phyloP scores from a whole-genome alignment of 2,329 filamentous ascomycete genomes.

The Cordyceps cicadae region DNA sequence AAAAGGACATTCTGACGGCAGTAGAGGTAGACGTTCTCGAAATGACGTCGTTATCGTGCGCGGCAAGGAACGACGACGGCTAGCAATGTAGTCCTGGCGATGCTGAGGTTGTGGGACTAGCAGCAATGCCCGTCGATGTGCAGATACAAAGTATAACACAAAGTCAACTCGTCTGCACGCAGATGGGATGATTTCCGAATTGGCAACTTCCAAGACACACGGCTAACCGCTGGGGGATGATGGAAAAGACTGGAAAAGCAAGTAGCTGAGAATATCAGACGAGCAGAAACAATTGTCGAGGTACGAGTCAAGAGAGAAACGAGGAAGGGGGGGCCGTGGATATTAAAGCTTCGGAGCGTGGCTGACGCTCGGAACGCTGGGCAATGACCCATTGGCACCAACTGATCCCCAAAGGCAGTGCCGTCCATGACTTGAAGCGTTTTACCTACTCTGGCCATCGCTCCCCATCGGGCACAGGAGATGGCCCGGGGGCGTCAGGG shows the following conservation, averaged over 20 bases:
- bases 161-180: neutral
- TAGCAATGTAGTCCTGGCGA: neutral
- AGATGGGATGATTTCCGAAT: neutral
- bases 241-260: neutral
- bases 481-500: conserved; percentile 4
- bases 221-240: neutral
- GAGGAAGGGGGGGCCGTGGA: conserved; percentile 6
- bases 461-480: neutral
- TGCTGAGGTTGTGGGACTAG: too few relatives aligned
- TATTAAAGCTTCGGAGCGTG: conserved; percentile 5
- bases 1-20: conserved; percentile 20
- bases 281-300: conserved; percentile 1
- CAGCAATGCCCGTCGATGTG: neutral
- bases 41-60: neutral
- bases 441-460: neutral
- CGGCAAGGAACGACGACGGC: neutral
- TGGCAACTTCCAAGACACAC: neutral
- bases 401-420: conserved; percentile 2
- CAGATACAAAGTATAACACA: neutral
- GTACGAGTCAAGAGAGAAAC: neutral
- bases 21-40: neutral
- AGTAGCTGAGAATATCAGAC: neutral
- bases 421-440: neutral
- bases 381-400: neutral
- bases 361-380: neutral